phyloP scores from a whole-genome alignment of 768 basidiomycete genomes.

The Boletus reticulatus region DNA sequence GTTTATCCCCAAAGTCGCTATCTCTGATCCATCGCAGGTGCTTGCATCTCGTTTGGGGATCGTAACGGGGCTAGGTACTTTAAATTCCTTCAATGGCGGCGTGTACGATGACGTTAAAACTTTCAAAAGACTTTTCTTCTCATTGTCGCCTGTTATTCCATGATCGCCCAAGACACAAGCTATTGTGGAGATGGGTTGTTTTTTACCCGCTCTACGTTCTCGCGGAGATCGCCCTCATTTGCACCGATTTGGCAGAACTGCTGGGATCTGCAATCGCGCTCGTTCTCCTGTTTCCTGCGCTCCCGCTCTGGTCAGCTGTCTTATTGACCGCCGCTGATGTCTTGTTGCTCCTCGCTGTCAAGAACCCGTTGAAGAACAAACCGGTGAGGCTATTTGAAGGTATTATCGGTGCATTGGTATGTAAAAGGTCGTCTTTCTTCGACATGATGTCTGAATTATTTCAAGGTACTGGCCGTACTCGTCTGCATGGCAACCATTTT shows the following conservation, averaged over 20 bases:
- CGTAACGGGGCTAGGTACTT: conserved; percentile 71
- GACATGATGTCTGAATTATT: background rate
- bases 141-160: conserved; percentile 66
- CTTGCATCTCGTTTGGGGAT: conserved; percentile 80
- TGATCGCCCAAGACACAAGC: conserved; percentile 57
- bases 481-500: conserved; percentile 79
- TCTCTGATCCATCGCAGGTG: conserved; percentile 42
- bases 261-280: conserved; percentile 81
- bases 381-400: conserved; percentile 71
- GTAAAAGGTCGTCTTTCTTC: conserved; percentile 10
- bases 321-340: conserved; percentile 70
- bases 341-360: conserved; percentile 63
- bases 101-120: conserved; percentile 14
- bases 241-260: conserved; percentile 80
- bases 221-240: conserved; percentile 70
- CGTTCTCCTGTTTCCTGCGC: conserved; percentile 65
- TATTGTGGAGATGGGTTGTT: conserved; percentile 54
- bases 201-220: conserved; percentile 66
- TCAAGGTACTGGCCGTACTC: conserved; percentile 66
- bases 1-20: background rate
- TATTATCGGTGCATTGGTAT: conserved; percentile 59
- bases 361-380: conserved; percentile 64
- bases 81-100: conserved; percentile 17
- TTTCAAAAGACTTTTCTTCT: conserved; percentile 48
- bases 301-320: conserved; percentile 70